Conservation (phyloP, 2,329 filamentous ascomycete species). For the Rhinocladiella mackenziei region DNA sequence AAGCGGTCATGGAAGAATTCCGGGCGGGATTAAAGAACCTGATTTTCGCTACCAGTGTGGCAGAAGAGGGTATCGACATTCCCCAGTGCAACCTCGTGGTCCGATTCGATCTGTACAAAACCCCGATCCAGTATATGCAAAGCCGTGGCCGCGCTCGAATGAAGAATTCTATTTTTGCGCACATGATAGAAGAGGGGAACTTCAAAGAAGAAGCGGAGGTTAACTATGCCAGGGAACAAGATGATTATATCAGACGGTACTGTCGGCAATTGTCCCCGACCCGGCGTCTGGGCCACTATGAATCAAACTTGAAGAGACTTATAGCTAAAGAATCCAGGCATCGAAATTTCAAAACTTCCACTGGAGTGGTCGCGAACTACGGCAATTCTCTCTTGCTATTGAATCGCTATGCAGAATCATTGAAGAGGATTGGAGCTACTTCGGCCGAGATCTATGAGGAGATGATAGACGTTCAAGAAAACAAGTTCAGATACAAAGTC, state of each 20-base stretch:
- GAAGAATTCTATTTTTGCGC: slow-evolving; percentile 71
- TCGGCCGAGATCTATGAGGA: slow-evolving; percentile 41
- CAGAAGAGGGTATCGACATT: slow-evolving; percentile 64
- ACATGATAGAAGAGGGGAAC: slow-evolving; percentile 76
- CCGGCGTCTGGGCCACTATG: slow-evolving; percentile 62
- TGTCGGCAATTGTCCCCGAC: slow-evolving; percentile 72
- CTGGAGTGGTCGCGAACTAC: slow-evolving; percentile 25
- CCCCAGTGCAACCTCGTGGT: slow-evolving; percentile 64
- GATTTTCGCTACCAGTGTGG: slow-evolving; percentile 61
- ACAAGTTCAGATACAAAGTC: slow-evolving; percentile 68
- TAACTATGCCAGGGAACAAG: slow-evolving; percentile 56
- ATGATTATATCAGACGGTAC: slow-evolving; percentile 63
- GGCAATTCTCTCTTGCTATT: slow-evolving; percentile 25
- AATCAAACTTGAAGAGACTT: slow-evolving; percentile 55
- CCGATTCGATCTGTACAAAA: slow-evolving; percentile 78
- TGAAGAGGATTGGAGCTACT: slow-evolving; percentile 47
- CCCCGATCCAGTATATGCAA: slow-evolving; percentile 92
- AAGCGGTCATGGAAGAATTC: slow-evolving; percentile 65
- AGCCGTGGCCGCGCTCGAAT: slow-evolving; percentile 83
- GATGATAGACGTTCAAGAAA: slow-evolving; percentile 40
- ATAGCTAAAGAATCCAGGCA: slow-evolving; percentile 46
- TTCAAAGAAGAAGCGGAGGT: slow-evolving; percentile 53
- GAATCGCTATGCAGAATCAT: slow-evolving; percentile 21
- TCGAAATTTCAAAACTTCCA: slow-evolving; percentile 20
- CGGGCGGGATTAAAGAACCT: slow-evolving; percentile 57